Conservation (phyloP, 2,329 filamentous ascomycete genomes). For the Beauveria asiatica region DNA sequence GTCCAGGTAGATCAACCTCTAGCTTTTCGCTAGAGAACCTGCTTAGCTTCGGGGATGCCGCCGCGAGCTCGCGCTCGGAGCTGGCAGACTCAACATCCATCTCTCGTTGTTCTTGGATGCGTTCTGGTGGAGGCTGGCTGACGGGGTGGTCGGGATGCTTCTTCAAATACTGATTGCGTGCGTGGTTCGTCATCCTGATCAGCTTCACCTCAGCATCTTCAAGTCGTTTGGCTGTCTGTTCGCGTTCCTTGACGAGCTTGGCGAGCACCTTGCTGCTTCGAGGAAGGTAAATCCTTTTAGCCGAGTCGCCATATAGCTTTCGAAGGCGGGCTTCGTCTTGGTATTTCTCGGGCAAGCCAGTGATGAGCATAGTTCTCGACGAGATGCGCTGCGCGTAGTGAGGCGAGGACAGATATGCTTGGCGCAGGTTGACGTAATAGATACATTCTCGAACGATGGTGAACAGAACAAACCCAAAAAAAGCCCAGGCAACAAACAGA, state of each 20-base stretch:
- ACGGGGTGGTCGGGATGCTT: constrained; percentile 5
- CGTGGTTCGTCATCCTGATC: constrained; percentile 68
- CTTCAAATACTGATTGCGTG: constrained; percentile 47
- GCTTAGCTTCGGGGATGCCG: background rate
- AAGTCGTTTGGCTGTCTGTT: constrained; percentile 70
- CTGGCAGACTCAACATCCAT: constrained; percentile 1
- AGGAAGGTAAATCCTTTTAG: constrained; percentile 77
- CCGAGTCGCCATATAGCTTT: constrained; percentile 71
- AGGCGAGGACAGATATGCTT: constrained; percentile 85
- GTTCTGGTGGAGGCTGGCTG: background rate
- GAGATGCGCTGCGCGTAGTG: constrained; percentile 78
- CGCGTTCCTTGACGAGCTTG: constrained; percentile 71
- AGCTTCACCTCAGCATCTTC: constrained; percentile 83
- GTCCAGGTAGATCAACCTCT: constrained; percentile 6
- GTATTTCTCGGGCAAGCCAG: constrained; percentile 71
- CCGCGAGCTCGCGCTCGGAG: background rate
- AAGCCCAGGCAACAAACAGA: constrained; percentile 70
- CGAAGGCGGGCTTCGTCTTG: constrained; percentile 67
- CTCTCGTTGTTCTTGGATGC: background rate
- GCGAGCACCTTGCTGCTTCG: constrained; percentile 70
- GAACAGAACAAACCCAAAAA: constrained; percentile 76
- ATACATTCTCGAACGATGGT: constrained; percentile 81
- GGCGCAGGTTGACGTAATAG: constrained; percentile 86
- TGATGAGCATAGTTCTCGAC: constrained; percentile 86
- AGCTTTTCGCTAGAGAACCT: constrained; percentile 1